Evolutionary conservation across 2,329 filamentous ascomycete species (phyloP).

Genomic region (Nothophoma quercina): DNA sequence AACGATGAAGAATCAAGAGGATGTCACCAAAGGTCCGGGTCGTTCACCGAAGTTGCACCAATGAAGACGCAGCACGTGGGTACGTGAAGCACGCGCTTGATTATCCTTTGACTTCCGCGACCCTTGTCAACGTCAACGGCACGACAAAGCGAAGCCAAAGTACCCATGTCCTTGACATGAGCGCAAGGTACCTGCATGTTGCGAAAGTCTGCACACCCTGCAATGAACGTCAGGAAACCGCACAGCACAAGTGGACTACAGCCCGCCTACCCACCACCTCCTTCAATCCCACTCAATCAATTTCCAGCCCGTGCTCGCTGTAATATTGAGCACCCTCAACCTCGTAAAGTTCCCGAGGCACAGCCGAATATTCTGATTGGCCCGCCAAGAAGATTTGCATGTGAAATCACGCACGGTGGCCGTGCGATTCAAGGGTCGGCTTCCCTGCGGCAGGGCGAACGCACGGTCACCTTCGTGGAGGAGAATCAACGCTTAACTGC

Average conservation of each 20-base stretch:
- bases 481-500: not conserved
- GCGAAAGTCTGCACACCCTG: slow-evolving; percentile 7
- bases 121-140: slow-evolving; percentile 2
- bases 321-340: slow-evolving; percentile 12
- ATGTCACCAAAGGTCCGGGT: slow-evolving; percentile 3
- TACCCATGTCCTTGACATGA: slow-evolving; percentile 2
- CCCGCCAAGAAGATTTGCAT: slow-evolving; percentile 9
- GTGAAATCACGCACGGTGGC: slow-evolving; percentile 6
- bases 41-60: slow-evolving; percentile 8
- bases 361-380: not conserved
- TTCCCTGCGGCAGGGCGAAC: slow-evolving; percentile 1
- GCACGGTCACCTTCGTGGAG: not conserved
- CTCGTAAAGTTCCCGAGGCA: slow-evolving; percentile 14
- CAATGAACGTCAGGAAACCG: slow-evolving; percentile 2
- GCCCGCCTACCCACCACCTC: slow-evolving; percentile 3
- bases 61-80: slow-evolving; percentile 10
- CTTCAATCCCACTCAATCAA: slow-evolving; percentile 12
- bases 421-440: slow-evolving; percentile 3
- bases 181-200: slow-evolving; percentile 13
- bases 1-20: not conserved
- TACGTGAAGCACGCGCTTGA: slow-evolving; percentile 1
- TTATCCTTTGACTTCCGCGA: not conserved
- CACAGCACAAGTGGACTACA: not conserved
- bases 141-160: not conserved
- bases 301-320: slow-evolving; percentile 5